These are phyloP conservation scores for Discostella stelligera DNA, from an alignment of 352 stramenopile species.

Conservation along the genomic window DNA sequence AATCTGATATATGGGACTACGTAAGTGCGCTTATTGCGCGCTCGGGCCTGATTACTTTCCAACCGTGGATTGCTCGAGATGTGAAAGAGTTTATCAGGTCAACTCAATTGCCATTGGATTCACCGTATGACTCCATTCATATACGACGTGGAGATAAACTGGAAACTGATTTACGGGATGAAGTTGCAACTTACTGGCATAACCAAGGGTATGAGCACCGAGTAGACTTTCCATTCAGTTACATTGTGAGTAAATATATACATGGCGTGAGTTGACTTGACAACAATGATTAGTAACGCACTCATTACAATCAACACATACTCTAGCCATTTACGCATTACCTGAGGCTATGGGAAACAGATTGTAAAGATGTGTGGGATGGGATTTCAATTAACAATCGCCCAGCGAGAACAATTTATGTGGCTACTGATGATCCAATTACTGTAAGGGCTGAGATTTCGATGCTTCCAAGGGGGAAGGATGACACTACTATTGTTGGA, in stretches of 20 bases:
- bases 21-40: constrained; percentile 15
- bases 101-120: constrained; percentile 17
- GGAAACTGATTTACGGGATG: constrained; percentile 11
- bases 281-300: not conserved
- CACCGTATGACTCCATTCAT: constrained; percentile 32
- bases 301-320: not conserved
- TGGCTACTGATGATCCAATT: constrained; percentile 39
- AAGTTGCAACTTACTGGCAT: constrained; percentile 28
- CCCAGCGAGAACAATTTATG: constrained; percentile 19
- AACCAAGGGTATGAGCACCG: constrained; percentile 6
- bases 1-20: constrained; percentile 35
- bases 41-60: constrained; percentile 25
- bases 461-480: constrained; percentile 12
- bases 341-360: constrained; percentile 11
- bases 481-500: constrained; percentile 14
- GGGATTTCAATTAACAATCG: not conserved
- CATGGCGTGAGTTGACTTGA: not conserved
- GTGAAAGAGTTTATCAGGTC: constrained; percentile 31
- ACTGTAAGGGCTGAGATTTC: constrained; percentile 31
- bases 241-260: constrained; percentile 20
- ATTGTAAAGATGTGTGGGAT: constrained; percentile 7
- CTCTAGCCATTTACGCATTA: constrained; percentile 21
- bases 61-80: constrained; percentile 46
- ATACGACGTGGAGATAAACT: constrained; percentile 40
- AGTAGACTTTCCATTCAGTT: constrained; percentile 17